Base-by-base conservation (phyloP, 345 rosid species). In the Mallotus nudiflorus region DNA sequence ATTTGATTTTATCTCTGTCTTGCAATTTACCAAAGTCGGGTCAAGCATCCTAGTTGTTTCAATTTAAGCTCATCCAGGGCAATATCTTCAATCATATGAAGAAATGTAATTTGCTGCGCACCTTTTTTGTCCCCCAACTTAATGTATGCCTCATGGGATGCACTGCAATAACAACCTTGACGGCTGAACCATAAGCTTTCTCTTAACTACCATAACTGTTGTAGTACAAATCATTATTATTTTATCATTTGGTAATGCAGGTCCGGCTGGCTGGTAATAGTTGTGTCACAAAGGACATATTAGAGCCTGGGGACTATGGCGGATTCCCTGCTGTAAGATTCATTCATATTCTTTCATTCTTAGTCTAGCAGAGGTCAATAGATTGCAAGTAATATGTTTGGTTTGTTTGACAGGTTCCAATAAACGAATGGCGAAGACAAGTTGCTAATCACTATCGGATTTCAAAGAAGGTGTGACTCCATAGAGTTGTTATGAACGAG, bases 301-400 rank as follows among this genome's bases (percentile, higher is more conserved):
- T n/a, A 2, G 85, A 84, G 74, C 85, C 93, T 39, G 97, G 96
- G 20, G 97, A 89, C 74, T 92, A 82, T 65, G 97, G 93, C 45
- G 96, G 97, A 78, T 92, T 91, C 74, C 96, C 96, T 69, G 93
- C 96, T 65, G 96, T 91, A 84, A 85, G 63, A 78, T 74, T 63
- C 53, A 45, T 31, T 67, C 31, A 4, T 33, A 62, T 12, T 37
- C 31, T n/a, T 70, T 9, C 28, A 37, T 66, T 55, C 37, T 9
- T 56, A 19, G 13, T 14, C 14, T 55, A 3, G 0, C 3, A 52
- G 35, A 27, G 24, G 1, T 5, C 10, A 42, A 28, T 24, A 0
- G 33, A 25, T 6, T 56, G 39, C 40, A 3, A 52, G 9, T 20
- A 55, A 62, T 4, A n/a, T 2, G 29, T n/a, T 1, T 54, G 19